Base-by-base conservation (phyloP, 495 filamentous ascomycete genomes). In the Talaromyces liani region DNA sequence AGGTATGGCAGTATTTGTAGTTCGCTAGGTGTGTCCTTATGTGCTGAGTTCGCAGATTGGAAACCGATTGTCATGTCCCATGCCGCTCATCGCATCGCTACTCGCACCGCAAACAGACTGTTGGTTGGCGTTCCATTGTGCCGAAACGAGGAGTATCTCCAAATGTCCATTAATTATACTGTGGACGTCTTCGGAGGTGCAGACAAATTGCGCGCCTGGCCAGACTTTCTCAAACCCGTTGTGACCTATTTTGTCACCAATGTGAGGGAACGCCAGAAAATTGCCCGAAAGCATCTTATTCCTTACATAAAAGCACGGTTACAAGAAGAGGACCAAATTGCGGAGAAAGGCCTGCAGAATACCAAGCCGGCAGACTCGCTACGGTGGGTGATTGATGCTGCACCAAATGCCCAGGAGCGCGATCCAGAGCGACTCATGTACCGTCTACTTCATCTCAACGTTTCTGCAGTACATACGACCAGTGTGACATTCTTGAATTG, bases 181-280 rank as follows among this genome's bases (percentile, higher is more conserved):
- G 18, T 27, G 6, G 60, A 47, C 29, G 60, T 62, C 60, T 75
- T 78, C 10, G 51, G 72, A 8, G 69, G 62, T 6, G 67, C 70
- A 1, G 65, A 63, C 10, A 45, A 74, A 1, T 65, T 85, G 12
- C 71, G 70, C n/a, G 36, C 73, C 24, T 65, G 73, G 10, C 76
- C 72, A 51, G 51, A 68, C 16, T 69, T 75, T 0, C 33, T 82
- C 8, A 54, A 54, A 54, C 18, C 51, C 51, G 18, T 8, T 18
- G 18, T 54, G 22, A 54, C 18, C 8, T 54, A 54, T 54, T 25
- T 54, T 54, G 18, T 54, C 14, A 54, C 10, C 14, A 54, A 16
- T 16, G 18, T n/a, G n/a, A 54, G 22, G 51, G 14, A 54, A 22
- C 51, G 18, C 14, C 51, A n/a, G 10, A 54, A 54, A 22, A 22